phyloP scores from a whole-genome alignment of 495 filamentous ascomycete genomes.

The Cryomyces minteri region DNA sequence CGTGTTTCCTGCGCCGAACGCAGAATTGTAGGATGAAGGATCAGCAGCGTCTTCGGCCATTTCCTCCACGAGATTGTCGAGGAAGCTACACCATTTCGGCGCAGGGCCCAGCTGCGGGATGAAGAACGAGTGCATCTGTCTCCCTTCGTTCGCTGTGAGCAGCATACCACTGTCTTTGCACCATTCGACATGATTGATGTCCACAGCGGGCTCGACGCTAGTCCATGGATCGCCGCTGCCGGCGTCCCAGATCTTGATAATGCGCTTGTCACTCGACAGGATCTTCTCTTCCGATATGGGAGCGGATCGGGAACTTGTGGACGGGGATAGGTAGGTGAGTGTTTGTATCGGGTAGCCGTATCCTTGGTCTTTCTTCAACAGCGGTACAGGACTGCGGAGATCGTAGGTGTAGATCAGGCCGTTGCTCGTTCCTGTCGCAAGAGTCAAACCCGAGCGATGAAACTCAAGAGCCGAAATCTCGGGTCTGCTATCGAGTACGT shows the following conservation, averaged over 20 bases:
- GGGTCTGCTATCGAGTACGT: slow-evolving; percentile 27
- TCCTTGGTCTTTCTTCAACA: slow-evolving; percentile 85
- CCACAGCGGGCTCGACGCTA: slow-evolving; percentile 83
- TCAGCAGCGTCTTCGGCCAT: slow-evolving; percentile 74
- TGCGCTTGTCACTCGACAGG: slow-evolving; percentile 77
- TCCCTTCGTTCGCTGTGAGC: slow-evolving; percentile 86
- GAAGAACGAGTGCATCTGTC: slow-evolving; percentile 85
- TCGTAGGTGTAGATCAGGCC: slow-evolving; percentile 90
- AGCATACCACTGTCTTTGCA: slow-evolving; percentile 79
- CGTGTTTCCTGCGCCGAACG: slow-evolving; percentile 26
- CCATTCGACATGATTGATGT: slow-evolving; percentile 83
- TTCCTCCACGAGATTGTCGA: slow-evolving; percentile 94
- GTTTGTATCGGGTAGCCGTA: slow-evolving; percentile 89
- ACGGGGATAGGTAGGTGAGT: slow-evolving; percentile 65
- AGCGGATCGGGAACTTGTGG: slow-evolving; percentile 38
- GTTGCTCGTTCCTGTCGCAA: slow-evolving; percentile 75
- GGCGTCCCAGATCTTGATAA: slow-evolving; percentile 93
- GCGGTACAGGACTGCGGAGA: slow-evolving; percentile 67
- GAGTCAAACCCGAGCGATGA: slow-evolving; percentile 61
- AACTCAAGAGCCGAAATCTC: slow-evolving; percentile 83
- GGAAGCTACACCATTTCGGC: slow-evolving; percentile 87
- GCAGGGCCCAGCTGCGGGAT: slow-evolving; percentile 87
- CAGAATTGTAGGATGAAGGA: slow-evolving; percentile 38
- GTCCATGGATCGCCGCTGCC: slow-evolving; percentile 74
- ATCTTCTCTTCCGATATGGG: slow-evolving; percentile 61